These are phyloP conservation scores for Fennellomyces sp. DNA, from an alignment of 371 early-diverging fungal species.

Conservation along the genomic window DNA sequence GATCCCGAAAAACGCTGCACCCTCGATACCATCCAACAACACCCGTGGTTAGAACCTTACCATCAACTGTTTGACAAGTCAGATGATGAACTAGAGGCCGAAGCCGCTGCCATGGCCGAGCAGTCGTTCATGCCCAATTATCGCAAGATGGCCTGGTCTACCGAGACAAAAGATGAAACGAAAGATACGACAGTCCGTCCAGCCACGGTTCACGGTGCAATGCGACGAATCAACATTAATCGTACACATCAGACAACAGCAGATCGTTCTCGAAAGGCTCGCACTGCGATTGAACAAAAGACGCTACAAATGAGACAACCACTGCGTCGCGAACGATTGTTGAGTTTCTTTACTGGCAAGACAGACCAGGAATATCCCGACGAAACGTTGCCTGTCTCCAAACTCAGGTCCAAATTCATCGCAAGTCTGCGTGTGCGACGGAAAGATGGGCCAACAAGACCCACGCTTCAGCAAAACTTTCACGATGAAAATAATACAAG, in stretches of 20 bases:
- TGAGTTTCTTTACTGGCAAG: conserved; percentile 20
- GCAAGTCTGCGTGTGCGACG: conserved; percentile 5
- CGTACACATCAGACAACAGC: neutral
- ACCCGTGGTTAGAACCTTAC: conserved; percentile 35
- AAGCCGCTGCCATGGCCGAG: conserved; percentile 8
- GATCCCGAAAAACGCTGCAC: conserved; percentile 57
- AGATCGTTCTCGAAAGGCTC: conserved; percentile 11
- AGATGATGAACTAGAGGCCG: conserved; percentile 12
- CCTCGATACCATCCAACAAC: conserved; percentile 52
- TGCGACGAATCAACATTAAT: neutral
- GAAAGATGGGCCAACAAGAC: conserved; percentile 1
- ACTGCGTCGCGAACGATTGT: conserved; percentile 13
- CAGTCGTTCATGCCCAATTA: conserved; percentile 13
- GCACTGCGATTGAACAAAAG: conserved; percentile 5
- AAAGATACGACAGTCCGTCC: conserved; percentile 5
- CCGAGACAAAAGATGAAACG: neutral
- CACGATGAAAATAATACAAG: neutral
- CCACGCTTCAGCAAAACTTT: too few species aligned
- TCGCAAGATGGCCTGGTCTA: conserved; percentile 6
- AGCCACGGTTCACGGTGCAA: conserved; percentile 13
- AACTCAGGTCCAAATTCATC: neutral
- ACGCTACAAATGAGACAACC: neutral
- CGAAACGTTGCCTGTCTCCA: neutral
- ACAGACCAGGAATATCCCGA: neutral
- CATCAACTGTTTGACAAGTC: conserved; percentile 8